Evolutionary conservation across 2,329 filamentous ascomycete genomes (phyloP).

Genomic region (Arthroderma sp.): DNA sequence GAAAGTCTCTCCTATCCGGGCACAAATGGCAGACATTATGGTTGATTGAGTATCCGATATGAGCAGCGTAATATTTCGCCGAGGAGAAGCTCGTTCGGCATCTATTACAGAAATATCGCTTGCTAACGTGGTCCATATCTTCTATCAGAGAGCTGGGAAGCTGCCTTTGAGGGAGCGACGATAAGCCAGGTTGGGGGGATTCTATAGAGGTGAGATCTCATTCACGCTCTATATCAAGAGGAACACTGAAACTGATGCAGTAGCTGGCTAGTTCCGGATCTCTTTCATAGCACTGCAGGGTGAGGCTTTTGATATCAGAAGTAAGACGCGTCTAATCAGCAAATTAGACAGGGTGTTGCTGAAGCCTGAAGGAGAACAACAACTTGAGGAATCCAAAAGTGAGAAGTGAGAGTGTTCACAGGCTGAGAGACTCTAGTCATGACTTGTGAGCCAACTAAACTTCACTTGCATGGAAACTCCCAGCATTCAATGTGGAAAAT

Average conservation of each 20-base stretch:
- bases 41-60: constrained; percentile 7
- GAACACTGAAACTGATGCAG: not conserved
- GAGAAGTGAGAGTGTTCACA: not conserved
- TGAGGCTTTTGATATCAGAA: not conserved
- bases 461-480: not conserved
- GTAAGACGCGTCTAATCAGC: not conserved
- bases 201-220: not conserved
- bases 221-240: not conserved
- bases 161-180: not conserved
- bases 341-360: not conserved
- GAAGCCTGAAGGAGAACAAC: not conserved
- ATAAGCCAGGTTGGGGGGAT: not conserved
- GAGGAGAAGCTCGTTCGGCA: constrained; percentile 6
- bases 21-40: constrained; percentile 14
- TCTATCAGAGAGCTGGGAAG: not conserved
- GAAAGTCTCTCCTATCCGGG: constrained; percentile 11
- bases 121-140: not conserved
- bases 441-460: not conserved
- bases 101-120: not conserved
- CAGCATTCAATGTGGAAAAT: not conserved
- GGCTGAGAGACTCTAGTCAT: not conserved
- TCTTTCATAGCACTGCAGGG: not conserved
- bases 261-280: not conserved
- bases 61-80: constrained; percentile 3
- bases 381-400: not conserved